Evolutionary conservation across 192 early-diverging fungal species (phyloP), one percentile per base, ranked within the genome.

Genomic region (Backusella sp.): DNA sequence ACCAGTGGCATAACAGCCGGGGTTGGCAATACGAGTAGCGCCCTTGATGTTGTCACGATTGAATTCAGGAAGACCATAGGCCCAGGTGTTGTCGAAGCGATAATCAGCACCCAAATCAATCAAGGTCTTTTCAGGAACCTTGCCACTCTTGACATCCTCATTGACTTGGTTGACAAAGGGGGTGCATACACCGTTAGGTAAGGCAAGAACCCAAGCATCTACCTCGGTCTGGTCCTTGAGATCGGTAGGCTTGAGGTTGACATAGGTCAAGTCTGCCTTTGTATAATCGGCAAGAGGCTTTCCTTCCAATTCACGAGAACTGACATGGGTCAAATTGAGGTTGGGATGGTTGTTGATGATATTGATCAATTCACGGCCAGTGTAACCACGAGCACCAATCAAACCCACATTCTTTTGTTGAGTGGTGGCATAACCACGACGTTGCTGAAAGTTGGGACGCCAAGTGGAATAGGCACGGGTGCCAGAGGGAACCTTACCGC

Each of bases 1-100:
- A 21, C 96, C 98, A 2, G 98, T 99, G 6, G 98, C 98, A 83
- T 99, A 99, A 86, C 98, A 99, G 2, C 98, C 98, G 11, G 98
- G 98, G 86, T 99, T 99, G 71, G 96, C 87, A 66, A 99, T 94
- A 68, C 89, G 89, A 2, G 84, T 89, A 6, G 94, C 88, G 14
- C 81, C 85, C 17, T 71, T 70, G 28, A 98, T 79, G 56, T 87
- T 76, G 26, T 82, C 81, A 62, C 97, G 92, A 79, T 92, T 91
- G 77, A 95, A 89, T 86, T 96, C 93, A 28, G 94, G 93, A 70
- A 95, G 85, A 21, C 94, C 96, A 84, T 99, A 98, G 23, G 89
- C 89, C 97, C 96, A 98, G 30, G 83, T 86, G 73, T 89, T 82
- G 1, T 90, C 91, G 76, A 99, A 99, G 30, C 97, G 91, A 82